Percentiles rank a stretch among this genome's conserved stretches.
Conservation (phyloP, 2,329 filamentous ascomycete genomes). For the Sclerotinia trifoliorum region DNA sequence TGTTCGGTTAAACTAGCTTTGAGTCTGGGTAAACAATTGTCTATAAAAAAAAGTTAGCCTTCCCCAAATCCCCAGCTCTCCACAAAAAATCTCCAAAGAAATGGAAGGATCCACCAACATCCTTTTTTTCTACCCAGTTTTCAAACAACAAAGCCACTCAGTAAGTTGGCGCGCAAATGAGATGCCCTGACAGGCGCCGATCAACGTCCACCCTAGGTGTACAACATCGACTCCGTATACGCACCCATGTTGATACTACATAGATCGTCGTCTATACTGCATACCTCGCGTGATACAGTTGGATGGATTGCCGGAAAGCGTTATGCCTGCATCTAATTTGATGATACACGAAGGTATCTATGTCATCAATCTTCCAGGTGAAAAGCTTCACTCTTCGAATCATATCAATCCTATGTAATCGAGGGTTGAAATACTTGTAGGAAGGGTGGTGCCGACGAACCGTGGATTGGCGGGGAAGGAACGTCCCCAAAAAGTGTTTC, state of each 20-base stretch:
- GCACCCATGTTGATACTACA: neutral
- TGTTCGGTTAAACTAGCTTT: constrained; percentile 6
- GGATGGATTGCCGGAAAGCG: neutral
- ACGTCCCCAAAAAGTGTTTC: neutral
- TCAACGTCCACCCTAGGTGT: constrained; percentile 2
- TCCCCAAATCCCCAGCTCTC: constrained; percentile 15
- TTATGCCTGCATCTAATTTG: neutral
- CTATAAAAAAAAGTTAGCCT: neutral
- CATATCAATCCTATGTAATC: neutral
- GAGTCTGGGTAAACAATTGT: neutral
- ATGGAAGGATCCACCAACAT: constrained; percentile 13
- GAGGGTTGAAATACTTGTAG: neutral
- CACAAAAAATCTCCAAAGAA: constrained; percentile 2
- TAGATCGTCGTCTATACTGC: neutral
- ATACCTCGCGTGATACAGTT: neutral
- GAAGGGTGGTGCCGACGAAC: neutral
- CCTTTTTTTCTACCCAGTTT: constrained; percentile 8
- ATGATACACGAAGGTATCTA: neutral
- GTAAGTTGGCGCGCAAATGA: constrained; percentile 5
- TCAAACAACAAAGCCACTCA: neutral
- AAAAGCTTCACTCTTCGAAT: neutral
- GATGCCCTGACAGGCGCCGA: constrained; percentile 11
- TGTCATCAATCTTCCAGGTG: neutral
- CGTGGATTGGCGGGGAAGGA: constrained; percentile 7
- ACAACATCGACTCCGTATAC: neutral